Percentiles rank a stretch among this genome's conserved stretches.
Evolutionary conservation across 768 basidiomycete genomes (phyloP).

Genomic region (Botryobasidium botryosum): DNA sequence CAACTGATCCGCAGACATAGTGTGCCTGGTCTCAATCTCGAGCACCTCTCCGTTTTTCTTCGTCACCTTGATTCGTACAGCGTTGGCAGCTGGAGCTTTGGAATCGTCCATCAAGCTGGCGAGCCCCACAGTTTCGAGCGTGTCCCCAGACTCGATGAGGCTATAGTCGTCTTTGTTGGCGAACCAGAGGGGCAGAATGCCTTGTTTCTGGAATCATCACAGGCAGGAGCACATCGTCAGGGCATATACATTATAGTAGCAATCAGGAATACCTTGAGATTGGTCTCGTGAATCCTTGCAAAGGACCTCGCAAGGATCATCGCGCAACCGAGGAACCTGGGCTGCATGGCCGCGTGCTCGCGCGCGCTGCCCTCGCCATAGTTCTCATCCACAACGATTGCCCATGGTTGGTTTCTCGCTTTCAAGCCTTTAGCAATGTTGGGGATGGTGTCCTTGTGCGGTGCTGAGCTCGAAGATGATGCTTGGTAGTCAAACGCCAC

Average conservation of each 20-base stretch:
- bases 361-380: constrained; percentile 97
- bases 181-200: constrained; percentile 91
- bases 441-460: constrained; percentile 66
- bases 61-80: constrained; percentile 44
- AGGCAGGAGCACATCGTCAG: constrained; percentile 10
- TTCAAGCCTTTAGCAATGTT: constrained; percentile 81
- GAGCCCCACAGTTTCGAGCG: constrained; percentile 72
- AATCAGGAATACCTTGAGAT: constrained; percentile 80
- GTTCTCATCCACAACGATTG: constrained; percentile 87
- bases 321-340: constrained; percentile 74
- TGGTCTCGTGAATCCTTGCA: constrained; percentile 96
- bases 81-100: constrained; percentile 24
- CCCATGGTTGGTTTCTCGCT: constrained; percentile 72
- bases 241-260: constrained; percentile 12
- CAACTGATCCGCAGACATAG: constrained; percentile 78
- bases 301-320: constrained; percentile 87
- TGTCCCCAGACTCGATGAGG: constrained; percentile 67
- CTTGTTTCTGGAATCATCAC: constrained; percentile 64
- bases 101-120: constrained; percentile 30
- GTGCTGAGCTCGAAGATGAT: constrained; percentile 21
- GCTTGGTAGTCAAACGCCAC: constrained; percentile 56
- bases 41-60: constrained; percentile 44
- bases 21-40: constrained; percentile 63
- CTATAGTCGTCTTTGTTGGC: constrained; percentile 70
- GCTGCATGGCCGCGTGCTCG: constrained; percentile 95